A percentile compares a stretch with the other conserved stretches of the same genome.
Conservation (phyloP, 2,329 filamentous ascomycete species). For the Epichloe glyceriae region DNA sequence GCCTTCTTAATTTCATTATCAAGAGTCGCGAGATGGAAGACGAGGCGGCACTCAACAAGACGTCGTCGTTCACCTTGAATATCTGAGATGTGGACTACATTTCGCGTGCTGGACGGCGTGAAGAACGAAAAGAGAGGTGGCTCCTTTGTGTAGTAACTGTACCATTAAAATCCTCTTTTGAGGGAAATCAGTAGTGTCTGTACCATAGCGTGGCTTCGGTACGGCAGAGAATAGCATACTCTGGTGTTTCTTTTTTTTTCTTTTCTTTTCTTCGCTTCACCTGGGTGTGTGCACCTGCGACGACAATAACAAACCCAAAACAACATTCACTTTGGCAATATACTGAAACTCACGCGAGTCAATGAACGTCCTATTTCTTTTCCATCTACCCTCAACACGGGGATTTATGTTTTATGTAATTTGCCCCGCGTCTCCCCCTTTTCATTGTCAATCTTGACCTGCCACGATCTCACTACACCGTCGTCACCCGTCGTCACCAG, state of each 20-base stretch:
- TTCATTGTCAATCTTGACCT: constrained; percentile 23
- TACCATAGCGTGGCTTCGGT: constrained; percentile 6
- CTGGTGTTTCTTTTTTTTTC: constrained; percentile 1
- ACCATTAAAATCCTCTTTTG: constrained; percentile 5
- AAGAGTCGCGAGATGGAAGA: neutral
- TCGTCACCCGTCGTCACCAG: constrained; percentile 87
- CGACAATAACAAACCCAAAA: no score
- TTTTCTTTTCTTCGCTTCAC: neutral
- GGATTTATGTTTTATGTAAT: neutral
- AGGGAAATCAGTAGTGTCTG: constrained; percentile 3
- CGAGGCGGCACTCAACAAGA: no score
- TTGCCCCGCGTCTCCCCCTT: neutral
- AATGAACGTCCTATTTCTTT: neutral
- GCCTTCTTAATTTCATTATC: neutral
- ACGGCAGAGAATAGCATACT: constrained; percentile 5
- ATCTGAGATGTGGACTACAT: neutral
- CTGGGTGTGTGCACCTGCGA: no score
- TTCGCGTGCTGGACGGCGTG: neutral
- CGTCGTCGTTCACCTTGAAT: no score
- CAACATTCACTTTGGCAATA: no score
- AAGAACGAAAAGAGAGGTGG: neutral
- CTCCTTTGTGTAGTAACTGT: constrained; percentile 8
- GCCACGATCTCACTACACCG: constrained; percentile 76
- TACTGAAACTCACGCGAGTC: neutral
- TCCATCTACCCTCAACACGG: neutral